Percentiles rank a stretch among this genome's conserved stretches.
phyloP scores from a whole-genome alignment of 441 rosid species.

The Erodium moschatum region DNA sequence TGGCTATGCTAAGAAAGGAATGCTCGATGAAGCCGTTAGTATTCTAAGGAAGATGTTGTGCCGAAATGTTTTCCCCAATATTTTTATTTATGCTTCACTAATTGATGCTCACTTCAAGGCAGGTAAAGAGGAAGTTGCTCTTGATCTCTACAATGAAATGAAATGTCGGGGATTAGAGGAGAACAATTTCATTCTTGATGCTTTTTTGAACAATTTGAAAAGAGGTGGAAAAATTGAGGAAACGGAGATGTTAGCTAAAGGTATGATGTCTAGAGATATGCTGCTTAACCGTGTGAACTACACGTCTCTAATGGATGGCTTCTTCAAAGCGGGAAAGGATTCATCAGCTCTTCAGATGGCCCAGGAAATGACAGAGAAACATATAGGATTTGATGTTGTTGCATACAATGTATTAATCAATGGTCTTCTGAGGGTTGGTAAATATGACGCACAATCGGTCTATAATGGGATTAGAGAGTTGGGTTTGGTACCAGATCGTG shows the following conservation, averaged over 20 bases:
- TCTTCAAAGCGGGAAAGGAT: slow-evolving; percentile 67
- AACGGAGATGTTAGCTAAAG: slow-evolving; percentile 40
- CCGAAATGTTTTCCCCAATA: slow-evolving; percentile 44
- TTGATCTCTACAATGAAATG: slow-evolving; percentile 58
- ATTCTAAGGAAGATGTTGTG: slow-evolving; percentile 50
- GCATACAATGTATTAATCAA: slow-evolving; percentile 69
- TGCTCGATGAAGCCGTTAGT: slow-evolving; percentile 54
- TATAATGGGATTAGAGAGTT: slow-evolving; percentile 53
- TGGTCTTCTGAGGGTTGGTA: slow-evolving; percentile 55
- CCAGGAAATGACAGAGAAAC: slow-evolving; percentile 62
- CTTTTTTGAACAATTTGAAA: slow-evolving; percentile 58
- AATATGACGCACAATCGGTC: slow-evolving; percentile 45
- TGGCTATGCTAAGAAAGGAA: slow-evolving; percentile 63
- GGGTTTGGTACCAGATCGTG: slow-evolving; percentile 59
- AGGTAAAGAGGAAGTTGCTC: slow-evolving; percentile 46
- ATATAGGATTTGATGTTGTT: slow-evolving; percentile 60
- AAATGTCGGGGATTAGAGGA: slow-evolving; percentile 49
- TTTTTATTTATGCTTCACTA: slow-evolving; percentile 44
- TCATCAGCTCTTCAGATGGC: slow-evolving; percentile 54
- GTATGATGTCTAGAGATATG: slow-evolving; percentile 48
- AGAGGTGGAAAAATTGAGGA: slow-evolving; percentile 50
- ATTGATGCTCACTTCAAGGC: slow-evolving; percentile 73
- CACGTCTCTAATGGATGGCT: slow-evolving; percentile 87
- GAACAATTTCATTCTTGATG: slow-evolving; percentile 50
- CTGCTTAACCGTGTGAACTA: slow-evolving; percentile 64